Conservation (phyloP, 2,329 filamentous ascomycete genomes). For the Alternaria longipes region DNA sequence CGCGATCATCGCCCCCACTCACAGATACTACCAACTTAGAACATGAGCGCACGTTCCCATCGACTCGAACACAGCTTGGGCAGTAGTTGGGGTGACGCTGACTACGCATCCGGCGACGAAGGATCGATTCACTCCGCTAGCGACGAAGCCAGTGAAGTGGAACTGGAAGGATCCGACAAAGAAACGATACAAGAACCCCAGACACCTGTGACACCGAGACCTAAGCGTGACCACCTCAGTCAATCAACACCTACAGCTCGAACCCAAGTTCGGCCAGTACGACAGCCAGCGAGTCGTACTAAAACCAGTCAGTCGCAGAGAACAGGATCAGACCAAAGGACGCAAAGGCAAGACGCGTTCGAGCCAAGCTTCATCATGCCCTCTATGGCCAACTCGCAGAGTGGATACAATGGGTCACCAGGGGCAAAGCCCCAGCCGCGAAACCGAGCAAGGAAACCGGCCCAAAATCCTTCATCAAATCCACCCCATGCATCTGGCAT, state of each 20-base stretch:
- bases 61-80: constrained; percentile 39
- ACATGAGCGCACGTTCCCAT: constrained; percentile 31
- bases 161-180: constrained; percentile 33
- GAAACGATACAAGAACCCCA: constrained; percentile 26
- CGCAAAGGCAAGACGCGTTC: constrained; percentile 29
- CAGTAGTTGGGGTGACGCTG: constrained; percentile 47
- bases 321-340: constrained; percentile 13
- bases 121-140: constrained; percentile 39
- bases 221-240: constrained; percentile 24
- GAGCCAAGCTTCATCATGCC: constrained; percentile 58
- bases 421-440: constrained; percentile 3
- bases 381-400: constrained; percentile 32
- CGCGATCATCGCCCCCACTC: background rate
- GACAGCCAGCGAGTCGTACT: constrained; percentile 20
- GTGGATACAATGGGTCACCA: constrained; percentile 21
- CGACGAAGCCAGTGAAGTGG: constrained; percentile 38
- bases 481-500: constrained; percentile 11
- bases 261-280: constrained; percentile 18
- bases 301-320: constrained; percentile 24
- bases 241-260: constrained; percentile 18
- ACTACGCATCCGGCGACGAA: constrained; percentile 39
- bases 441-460: constrained; percentile 5
- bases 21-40: background rate
- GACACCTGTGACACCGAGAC: constrained; percentile 22
- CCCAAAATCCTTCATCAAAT: background rate